Evolutionary conservation across 2,329 filamentous ascomycete genomes (phyloP), one percentile per base, ranked within the genome.

Genomic region (Nectriaceae sp.): DNA sequence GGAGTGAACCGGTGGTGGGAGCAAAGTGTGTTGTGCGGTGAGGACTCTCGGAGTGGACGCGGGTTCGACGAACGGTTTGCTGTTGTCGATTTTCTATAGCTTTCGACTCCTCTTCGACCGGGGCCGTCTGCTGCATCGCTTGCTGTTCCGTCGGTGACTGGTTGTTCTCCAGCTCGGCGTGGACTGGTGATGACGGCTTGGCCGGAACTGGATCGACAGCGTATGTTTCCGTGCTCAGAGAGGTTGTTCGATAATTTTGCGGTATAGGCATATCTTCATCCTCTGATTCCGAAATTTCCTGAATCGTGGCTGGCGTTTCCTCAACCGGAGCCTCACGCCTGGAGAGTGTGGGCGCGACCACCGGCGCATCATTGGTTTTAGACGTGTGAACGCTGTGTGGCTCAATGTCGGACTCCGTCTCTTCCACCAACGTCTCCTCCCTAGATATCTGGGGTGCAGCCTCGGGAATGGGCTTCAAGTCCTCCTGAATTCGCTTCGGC

Each of bases 1-100:
- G 70, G 11, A 84, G 65, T 36, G 72, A 78, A 26, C 83, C 77
- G 15, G 81, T 73, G 6, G 77, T 75, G 10, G 77, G 63, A 2
- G 82, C 82, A 65, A 91, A 91, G 59, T 83, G 87, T 11, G 88
- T 82, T 22, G 79, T 83, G 26, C 87, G 79, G 20, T 75, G 78
- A n/a, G 87, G 87, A 56, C 87, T 90, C 55, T 73, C 74, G 1
- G 79, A 82, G 19, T 68, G 69, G 3, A 74, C 70, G 4, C 78
- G 68, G 18, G 63, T 62, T 36, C 55, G 63, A 6, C 56, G 54
- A 35, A 53, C 21, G 18, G 41, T 20, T 60, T 51, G 47, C n/a
- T n/a, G n/a, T n/a, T n/a, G n/a, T n/a, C n/a, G n/a, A n/a, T n/a
- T n/a, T n/a, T n/a, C n/a, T n/a, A n/a, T n/a, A n/a, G n/a, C n/a